Evolutionary conservation across 306 rosid genomes (phyloP).

Genomic region (Lathyrus aphaca): DNA sequence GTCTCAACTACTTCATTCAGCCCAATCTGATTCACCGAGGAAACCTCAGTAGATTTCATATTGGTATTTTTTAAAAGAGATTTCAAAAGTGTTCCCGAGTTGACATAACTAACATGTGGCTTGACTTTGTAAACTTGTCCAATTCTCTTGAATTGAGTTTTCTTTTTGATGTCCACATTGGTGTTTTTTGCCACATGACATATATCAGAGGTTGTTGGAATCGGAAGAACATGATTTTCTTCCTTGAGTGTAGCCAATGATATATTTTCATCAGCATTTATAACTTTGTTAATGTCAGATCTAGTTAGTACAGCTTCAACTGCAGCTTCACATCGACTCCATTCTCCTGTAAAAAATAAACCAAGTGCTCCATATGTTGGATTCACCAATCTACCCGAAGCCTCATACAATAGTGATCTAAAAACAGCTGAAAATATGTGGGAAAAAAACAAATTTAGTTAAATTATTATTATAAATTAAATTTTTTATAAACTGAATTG

Average conservation of each 20-base stretch:
- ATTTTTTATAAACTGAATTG: not conserved
- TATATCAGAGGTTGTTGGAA: conserved; percentile 34
- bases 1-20: conserved; percentile 2
- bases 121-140: conserved; percentile 15
- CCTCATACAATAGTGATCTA: conserved; percentile 65
- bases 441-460: not conserved
- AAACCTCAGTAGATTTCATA: conserved; percentile 31
- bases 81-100: conserved; percentile 5
- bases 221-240: not conserved
- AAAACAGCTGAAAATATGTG: conserved; percentile 72
- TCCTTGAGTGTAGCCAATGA: not conserved
- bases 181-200: conserved; percentile 50
- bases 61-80: conserved; percentile 23
- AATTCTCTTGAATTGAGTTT: conserved; percentile 45
- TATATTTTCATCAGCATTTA: not conserved
- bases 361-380: conserved; percentile 73
- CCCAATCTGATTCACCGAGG: conserved; percentile 13
- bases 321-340: conserved; percentile 66
- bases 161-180: conserved; percentile 5
- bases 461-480: not conserved
- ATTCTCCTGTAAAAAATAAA: conserved; percentile 52
- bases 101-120: conserved; percentile 6
- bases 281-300: conserved; percentile 25
- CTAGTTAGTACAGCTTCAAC: conserved; percentile 61
- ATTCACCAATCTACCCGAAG: conserved; percentile 71